Evolutionary conservation across 1,139 yeast species (phyloP).

Genomic region (Sugiyamaella pinicola): DNA sequence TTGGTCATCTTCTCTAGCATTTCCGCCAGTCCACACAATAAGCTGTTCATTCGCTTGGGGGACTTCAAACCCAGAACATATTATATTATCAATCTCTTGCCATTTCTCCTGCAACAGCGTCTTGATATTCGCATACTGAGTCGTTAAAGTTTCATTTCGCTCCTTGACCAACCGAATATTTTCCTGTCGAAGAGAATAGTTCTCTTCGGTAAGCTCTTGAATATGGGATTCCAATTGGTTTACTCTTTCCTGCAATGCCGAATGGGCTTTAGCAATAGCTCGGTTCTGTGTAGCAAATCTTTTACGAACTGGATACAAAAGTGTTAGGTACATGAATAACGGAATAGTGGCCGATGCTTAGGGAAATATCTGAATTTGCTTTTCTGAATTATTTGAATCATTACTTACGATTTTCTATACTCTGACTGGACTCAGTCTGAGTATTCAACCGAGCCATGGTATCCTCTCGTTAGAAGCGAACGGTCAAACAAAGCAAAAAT

Average conservation of each 20-base stretch:
- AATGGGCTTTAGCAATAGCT: conserved; percentile 35
- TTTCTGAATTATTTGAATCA: background rate
- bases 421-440: conserved; percentile 27
- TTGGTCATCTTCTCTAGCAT: background rate
- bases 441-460: conserved; percentile 33
- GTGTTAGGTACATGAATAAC: no score
- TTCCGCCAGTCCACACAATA: conserved; percentile 6
- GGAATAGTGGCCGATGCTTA: no score
- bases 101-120: conserved; percentile 22
- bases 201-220: conserved; percentile 33
- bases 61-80: conserved; percentile 17
- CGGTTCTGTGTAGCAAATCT: conserved; percentile 35
- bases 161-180: conserved; percentile 26
- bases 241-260: conserved; percentile 32
- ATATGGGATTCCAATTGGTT: conserved; percentile 30
- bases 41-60: conserved; percentile 5
- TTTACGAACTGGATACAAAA: conserved; percentile 27
- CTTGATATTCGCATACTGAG: conserved; percentile 17
- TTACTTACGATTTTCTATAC: conserved; percentile 27
- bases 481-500: background rate
- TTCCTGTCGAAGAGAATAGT: conserved; percentile 31
- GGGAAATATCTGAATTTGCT: no score
- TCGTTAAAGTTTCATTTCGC: conserved; percentile 6
- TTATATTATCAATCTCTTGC: conserved; percentile 22
- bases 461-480: no score